Evolutionary conservation across 345 rosid species (phyloP), one percentile per base, ranked within the genome.

Genomic region (Nasturtium officinale): DNA sequence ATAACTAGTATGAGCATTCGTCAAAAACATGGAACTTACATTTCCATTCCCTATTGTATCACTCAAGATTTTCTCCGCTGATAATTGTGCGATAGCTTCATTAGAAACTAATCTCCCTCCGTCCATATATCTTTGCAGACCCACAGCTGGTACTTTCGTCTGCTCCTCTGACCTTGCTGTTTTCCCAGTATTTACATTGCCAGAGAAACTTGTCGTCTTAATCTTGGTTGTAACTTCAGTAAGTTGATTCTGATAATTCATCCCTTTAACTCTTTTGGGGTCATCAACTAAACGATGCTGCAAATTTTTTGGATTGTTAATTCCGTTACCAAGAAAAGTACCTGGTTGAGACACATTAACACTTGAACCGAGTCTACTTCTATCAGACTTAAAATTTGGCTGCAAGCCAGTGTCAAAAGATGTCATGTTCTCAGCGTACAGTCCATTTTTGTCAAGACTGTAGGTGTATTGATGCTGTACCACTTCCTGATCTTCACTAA

Each of bases 181-280:
- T 64, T 81, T 87, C 87, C 90, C 82, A n/a, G 84, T 69, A 76
- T 80, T 83, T 58, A 80, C 72, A 81, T 85, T 82, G 15, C 71
- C 83, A 28, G 90, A 77, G 67, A 79, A 61, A 77, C 62, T 86
- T 20, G 64, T 84, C 42, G 51, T 72, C 76, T 73, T 85, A 35
- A 58, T 83, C 59, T 85, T 78, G 65, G 69, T 65, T 69, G 71
- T 82, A 69, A 71, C 75, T 45, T 83, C 83, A 8, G 67, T 59
- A 71, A 67, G 73, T 67, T 69, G 81, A 73, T 65, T 75, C 65
- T 69, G 73, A 69, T 79, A 75, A 56, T 67, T 77, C 65, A 46
- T 75, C 70, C 75, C 55, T 18, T 69, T 28, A 47, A 38, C 61
- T 78, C 73, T 77, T 74, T 67, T 64, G 9, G 77, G 42, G 64